A percentile compares a stretch with the other conserved stretches of the same genome.
Conservation (phyloP, 169 alveolate species). For the Blepharisma undulans region DNA sequence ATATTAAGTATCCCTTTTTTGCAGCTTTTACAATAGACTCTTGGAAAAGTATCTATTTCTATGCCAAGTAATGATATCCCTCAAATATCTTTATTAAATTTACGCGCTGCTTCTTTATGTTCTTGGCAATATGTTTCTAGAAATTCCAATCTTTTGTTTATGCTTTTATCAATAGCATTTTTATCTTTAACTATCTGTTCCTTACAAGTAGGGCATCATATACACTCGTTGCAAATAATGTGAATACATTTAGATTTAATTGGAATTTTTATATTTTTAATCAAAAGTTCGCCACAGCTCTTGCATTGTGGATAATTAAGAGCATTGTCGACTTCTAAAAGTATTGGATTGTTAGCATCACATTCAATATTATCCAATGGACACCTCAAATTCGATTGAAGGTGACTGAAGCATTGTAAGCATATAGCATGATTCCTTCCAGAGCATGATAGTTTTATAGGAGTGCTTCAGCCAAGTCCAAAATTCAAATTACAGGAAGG, state of each 20-base stretch:
- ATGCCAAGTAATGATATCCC: background rate
- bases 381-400: background rate
- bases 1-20: background rate
- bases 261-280: background rate
- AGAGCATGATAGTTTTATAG: background rate
- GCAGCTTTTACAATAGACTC: background rate
- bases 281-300: background rate
- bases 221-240: background rate
- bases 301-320: background rate
- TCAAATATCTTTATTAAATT: background rate
- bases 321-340: background rate
- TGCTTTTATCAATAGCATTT: background rate
- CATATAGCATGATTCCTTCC: background rate
- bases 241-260: background rate
- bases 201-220: background rate
- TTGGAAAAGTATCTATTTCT: background rate
- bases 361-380: background rate
- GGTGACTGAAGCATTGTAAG: background rate
- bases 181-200: background rate
- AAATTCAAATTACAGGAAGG: background rate
- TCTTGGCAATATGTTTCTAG: background rate
- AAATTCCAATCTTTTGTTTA: background rate
- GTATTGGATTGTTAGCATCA: background rate
- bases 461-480: background rate
- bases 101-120: background rate